phyloP scores from a whole-genome alignment of 1,284 basidiomycete genomes.

The Puccinia hordei region DNA sequence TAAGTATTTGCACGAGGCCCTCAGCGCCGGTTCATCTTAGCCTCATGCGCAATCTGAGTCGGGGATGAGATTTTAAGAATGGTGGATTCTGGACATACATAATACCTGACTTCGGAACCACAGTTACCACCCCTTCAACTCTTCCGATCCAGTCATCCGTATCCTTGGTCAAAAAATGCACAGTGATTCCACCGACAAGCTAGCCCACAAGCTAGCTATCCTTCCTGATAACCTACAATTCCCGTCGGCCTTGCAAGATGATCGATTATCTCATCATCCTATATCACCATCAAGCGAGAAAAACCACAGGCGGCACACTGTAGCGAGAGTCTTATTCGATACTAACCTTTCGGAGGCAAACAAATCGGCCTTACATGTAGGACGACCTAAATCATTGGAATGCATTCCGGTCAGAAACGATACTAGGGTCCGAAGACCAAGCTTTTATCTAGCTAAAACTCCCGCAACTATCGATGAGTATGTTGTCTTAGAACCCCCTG shows the following conservation, averaged over 20 bases:
- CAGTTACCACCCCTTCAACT: background rate
- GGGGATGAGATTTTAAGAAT: too few relatives aligned
- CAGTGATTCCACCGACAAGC: background rate
- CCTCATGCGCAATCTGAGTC: background rate
- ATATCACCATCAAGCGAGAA: background rate
- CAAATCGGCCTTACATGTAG: background rate
- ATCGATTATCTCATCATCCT: background rate
- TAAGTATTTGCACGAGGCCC: background rate
- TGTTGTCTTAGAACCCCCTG: background rate
- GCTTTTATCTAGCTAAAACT: background rate
- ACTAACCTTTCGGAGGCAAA: background rate
- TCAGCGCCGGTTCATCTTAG: background rate
- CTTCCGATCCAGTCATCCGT: background rate
- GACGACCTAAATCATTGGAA: constrained; percentile 14
- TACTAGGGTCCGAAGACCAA: background rate
- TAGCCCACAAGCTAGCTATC: background rate
- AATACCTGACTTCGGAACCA: background rate
- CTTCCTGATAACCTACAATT: background rate
- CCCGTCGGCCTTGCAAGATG: background rate
- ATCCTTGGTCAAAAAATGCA: background rate
- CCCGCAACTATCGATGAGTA: background rate
- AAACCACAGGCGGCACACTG: background rate
- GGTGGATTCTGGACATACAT: too few relatives aligned
- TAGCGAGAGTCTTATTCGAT: background rate
- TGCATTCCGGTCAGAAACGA: background rate